Conservation (phyloP, 306 rosid genomes). For the Vigna angularis region DNA sequence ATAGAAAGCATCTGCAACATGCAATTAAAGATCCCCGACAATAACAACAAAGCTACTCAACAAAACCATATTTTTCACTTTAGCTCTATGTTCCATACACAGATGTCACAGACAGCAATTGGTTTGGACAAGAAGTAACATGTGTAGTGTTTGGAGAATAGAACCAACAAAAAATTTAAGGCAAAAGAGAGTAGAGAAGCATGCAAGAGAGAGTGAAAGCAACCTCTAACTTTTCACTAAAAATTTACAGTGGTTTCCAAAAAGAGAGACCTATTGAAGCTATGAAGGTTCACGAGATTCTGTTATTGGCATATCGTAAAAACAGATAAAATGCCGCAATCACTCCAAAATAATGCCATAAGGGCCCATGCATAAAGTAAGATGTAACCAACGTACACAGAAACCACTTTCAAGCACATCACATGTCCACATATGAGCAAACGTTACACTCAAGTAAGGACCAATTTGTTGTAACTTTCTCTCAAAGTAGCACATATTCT, state of each 20-base stretch:
- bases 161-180: constrained; percentile 31
- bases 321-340: constrained; percentile 21
- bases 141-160: constrained; percentile 29
- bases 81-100: not conserved
- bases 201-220: constrained; percentile 36
- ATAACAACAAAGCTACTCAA: constrained; percentile 27
- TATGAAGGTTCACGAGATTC: constrained; percentile 19
- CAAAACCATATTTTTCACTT: constrained; percentile 27
- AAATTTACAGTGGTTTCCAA: constrained; percentile 10
- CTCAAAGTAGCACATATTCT: not conserved
- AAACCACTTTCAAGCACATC: constrained; percentile 10
- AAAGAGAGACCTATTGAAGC: constrained; percentile 6
- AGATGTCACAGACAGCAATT: constrained; percentile 20
- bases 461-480: not conserved
- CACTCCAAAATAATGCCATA: constrained; percentile 13
- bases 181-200: constrained; percentile 15
- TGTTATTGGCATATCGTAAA: constrained; percentile 28
- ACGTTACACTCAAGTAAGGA: not conserved
- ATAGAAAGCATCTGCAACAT: constrained; percentile 23
- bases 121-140: constrained; percentile 33
- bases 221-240: constrained; percentile 9
- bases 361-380: not conserved
- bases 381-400: not conserved
- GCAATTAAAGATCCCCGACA: constrained; percentile 20
- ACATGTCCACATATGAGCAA: not conserved